phyloP scores from a whole-genome alignment of 495 filamentous ascomycete species.

The Filosporella fistucella region DNA sequence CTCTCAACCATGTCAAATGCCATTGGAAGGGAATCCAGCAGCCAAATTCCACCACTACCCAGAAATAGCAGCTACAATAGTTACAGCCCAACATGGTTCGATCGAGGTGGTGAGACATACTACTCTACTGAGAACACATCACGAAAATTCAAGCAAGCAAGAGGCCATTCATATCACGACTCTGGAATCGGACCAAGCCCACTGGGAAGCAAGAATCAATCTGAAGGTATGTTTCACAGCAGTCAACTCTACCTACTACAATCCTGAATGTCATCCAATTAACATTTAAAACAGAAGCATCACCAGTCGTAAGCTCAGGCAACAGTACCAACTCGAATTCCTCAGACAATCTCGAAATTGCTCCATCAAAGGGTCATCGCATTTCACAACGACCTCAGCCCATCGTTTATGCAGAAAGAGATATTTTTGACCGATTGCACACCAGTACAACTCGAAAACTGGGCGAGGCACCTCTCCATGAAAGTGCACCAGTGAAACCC shows the following conservation, averaged over 20 bases:
- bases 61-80: slow-evolving; percentile 20
- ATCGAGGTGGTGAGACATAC: slow-evolving; percentile 16
- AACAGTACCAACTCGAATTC: slow-evolving; percentile 20
- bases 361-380: slow-evolving; percentile 1
- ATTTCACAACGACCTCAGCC: slow-evolving; percentile 14
- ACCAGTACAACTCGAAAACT: slow-evolving; percentile 24
- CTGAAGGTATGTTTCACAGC: slow-evolving; percentile 15
- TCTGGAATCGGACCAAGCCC: slow-evolving; percentile 21
- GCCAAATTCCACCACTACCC: slow-evolving; percentile 10
- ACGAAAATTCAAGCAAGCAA: slow-evolving; percentile 2
- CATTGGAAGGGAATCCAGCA: slow-evolving; percentile 6
- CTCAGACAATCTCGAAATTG: slow-evolving; percentile 21
- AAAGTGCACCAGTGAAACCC: slow-evolving; percentile 7
- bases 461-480: slow-evolving; percentile 25
- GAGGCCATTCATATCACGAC: slow-evolving; percentile 18
- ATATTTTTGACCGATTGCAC: slow-evolving; percentile 25
- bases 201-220: slow-evolving; percentile 16
- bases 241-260: too few relatives aligned
- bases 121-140: slow-evolving; percentile 6
- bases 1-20: slow-evolving; percentile 13
- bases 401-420: slow-evolving; percentile 16
- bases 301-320: slow-evolving; percentile 23
- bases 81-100: slow-evolving; percentile 22
- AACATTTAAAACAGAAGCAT: slow-evolving; percentile 16
- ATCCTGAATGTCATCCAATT: slow-evolving; percentile 8